phyloP scores from a whole-genome alignment of 2,329 filamentous ascomycete genomes.

The Lizonia empirigonia region DNA sequence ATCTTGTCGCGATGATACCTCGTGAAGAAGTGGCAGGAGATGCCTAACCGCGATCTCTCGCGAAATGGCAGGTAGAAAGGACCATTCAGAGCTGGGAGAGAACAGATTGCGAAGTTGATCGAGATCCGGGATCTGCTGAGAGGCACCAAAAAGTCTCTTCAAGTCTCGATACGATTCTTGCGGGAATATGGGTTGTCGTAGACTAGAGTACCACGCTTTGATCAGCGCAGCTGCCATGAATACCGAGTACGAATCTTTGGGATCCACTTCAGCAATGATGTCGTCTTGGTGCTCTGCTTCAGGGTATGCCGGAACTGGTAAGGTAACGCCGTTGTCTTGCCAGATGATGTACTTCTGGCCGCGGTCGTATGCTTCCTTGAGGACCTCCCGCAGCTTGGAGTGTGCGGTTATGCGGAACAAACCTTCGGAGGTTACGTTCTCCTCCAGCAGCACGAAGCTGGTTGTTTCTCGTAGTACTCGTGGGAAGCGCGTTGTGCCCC shows the following conservation, averaged over 20 bases:
- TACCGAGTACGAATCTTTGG: conserved; percentile 59
- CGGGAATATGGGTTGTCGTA: conserved; percentile 59
- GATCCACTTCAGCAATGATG: conserved; percentile 54
- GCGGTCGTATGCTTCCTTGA: conserved; percentile 61
- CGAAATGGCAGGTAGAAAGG: conserved; percentile 52
- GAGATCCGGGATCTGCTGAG: conserved; percentile 47
- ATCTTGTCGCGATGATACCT: conserved; percentile 53
- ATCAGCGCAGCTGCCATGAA: conserved; percentile 60
- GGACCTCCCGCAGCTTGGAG: conserved; percentile 55
- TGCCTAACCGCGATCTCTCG: conserved; percentile 58
- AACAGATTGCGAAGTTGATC: conserved; percentile 55
- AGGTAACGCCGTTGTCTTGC: conserved; percentile 51
- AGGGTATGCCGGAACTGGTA: conserved; percentile 43
- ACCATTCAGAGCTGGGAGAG: conserved; percentile 53
- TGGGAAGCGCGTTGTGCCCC: conserved; percentile 56
- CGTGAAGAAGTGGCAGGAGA: conserved; percentile 58
- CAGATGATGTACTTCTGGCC: conserved; percentile 61
- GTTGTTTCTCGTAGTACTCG: conserved; percentile 60
- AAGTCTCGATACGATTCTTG: conserved; percentile 56
- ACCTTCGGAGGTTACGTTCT: conserved; percentile 57
- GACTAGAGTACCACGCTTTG: conserved; percentile 61
- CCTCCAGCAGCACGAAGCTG: conserved; percentile 56
- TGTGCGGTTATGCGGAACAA: conserved; percentile 61
- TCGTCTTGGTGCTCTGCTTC: conserved; percentile 45
- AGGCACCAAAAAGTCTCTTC: conserved; percentile 50